These are phyloP conservation scores for Apium graveolens DNA, from an alignment of 129 eudicot genomes.

Conservation along the genomic window DNA sequence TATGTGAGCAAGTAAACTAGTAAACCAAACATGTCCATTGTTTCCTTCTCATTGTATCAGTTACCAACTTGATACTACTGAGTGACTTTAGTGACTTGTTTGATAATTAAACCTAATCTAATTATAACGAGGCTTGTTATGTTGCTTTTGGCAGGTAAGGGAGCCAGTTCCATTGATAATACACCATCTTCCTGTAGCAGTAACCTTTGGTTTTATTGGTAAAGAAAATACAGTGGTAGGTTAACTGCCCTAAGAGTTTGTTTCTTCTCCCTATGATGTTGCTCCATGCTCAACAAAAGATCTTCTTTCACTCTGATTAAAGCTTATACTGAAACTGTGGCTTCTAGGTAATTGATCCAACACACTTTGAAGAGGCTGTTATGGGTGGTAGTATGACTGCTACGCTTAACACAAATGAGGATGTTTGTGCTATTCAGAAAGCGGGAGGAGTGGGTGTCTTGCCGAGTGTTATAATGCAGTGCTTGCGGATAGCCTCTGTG, in stretches of 20 bases:
- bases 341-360: constrained; percentile 78
- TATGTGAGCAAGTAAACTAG: neutral
- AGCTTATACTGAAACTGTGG: constrained; percentile 1
- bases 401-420: constrained; percentile 82
- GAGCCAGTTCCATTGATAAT: constrained; percentile 83
- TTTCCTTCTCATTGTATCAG: neutral
- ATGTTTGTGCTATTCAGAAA: constrained; percentile 93
- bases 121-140: neutral
- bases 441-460: constrained; percentile 85
- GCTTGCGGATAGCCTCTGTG: constrained; percentile 79
- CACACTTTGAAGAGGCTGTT: constrained; percentile 79
- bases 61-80: too few relatives aligned
- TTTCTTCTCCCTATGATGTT: neutral
- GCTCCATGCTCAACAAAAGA: neutral
- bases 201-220: constrained; percentile 76
- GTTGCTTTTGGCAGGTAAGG: constrained; percentile 42
- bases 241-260: neutral
- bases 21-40: neutral
- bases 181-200: constrained; percentile 89
- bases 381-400: constrained; percentile 91
- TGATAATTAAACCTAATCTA: too few relatives aligned
- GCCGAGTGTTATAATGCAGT: constrained; percentile 83
- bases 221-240: constrained; percentile 65
- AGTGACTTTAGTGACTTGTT: too few relatives aligned
- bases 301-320: neutral